Evolutionary conservation across 1,284 basidiomycete genomes (phyloP), one percentile per base, ranked within the genome.

Genomic region (Leccinum griseonigrum): DNA sequence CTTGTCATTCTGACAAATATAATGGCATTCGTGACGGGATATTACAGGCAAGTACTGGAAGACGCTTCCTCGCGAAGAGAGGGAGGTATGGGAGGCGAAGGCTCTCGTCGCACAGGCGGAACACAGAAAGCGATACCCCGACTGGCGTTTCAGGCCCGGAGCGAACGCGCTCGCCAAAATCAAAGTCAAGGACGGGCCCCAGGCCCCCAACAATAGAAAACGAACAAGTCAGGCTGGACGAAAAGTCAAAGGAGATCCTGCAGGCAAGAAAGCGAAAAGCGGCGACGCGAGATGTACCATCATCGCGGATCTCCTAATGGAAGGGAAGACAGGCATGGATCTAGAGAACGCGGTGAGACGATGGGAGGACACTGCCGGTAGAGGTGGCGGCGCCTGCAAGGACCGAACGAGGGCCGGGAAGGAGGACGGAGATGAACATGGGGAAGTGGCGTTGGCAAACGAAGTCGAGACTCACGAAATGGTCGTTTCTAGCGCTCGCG

Each of bases 91-190:
- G 88, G 90, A 92, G 70, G 84, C 83, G 29, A 85, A 90, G 69
- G 91, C 91, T 4, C 79, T 84, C 43, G 79, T 84, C 10, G 92
- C 92, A 3, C 89, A 89, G 68, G 87, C 84, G 4, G 90, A 92
- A 70, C 92, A 94, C 73, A 82, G 90, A 70, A 82, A 80, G 65
- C 83, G 85, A 68, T 92, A 90, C 71, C 89, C 89, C 1, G 85
- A 90, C 72, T 91, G 89, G 87, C 78, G 89, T 53, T 91, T 91
- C 74, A 81, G 85, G 51, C 88, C 87, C 14, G 81, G 80, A 28
- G 78, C 84, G 40, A 85, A 86, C 64, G 81, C 81, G 34, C 76
- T 81, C 48, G 79, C 80, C 10, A 85, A 86, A 66, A 74, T 80
- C 36, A 81, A 81, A 64, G 69, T 78, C 57, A 77, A 78, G 51